These are phyloP conservation scores for Verticillium zaregamsianum DNA, from an alignment of 2,329 filamentous ascomycete genomes.

Conservation along the genomic window DNA sequence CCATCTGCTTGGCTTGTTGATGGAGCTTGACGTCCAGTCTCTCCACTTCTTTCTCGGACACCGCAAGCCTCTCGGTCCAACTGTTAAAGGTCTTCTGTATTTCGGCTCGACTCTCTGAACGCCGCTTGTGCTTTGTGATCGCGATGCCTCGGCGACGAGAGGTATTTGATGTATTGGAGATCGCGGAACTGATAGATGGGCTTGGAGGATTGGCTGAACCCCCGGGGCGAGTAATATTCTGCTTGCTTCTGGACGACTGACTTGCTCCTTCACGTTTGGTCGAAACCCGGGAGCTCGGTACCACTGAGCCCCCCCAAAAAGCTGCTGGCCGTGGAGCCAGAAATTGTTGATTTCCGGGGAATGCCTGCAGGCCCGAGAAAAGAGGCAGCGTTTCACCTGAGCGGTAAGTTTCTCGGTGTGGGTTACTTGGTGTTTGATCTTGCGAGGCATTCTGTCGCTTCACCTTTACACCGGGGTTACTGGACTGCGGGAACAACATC, in stretches of 20 bases:
- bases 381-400: neutral
- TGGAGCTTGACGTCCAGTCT: neutral
- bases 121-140: neutral
- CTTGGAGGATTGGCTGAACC: neutral
- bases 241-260: neutral
- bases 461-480: neutral
- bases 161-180: slow-evolving; percentile 1
- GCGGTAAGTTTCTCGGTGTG: neutral
- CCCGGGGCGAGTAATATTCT: neutral
- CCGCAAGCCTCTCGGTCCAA: neutral
- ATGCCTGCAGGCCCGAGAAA: neutral
- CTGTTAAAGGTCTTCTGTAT: neutral
- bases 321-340: neutral
- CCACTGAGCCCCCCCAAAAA: neutral
- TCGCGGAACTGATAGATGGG: neutral
- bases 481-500: no score
- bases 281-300: neutral
- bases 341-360: neutral
- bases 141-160: neutral
- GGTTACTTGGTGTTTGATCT: neutral
- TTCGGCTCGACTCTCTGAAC: neutral
- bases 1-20: slow-evolving; percentile 1
- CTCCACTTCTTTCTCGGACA: neutral
- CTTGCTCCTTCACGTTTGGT: neutral
- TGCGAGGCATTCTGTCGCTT: neutral